Base-by-base conservation (phyloP, 495 filamentous ascomycete species). In the Amphirosellinia nigrospora region DNA sequence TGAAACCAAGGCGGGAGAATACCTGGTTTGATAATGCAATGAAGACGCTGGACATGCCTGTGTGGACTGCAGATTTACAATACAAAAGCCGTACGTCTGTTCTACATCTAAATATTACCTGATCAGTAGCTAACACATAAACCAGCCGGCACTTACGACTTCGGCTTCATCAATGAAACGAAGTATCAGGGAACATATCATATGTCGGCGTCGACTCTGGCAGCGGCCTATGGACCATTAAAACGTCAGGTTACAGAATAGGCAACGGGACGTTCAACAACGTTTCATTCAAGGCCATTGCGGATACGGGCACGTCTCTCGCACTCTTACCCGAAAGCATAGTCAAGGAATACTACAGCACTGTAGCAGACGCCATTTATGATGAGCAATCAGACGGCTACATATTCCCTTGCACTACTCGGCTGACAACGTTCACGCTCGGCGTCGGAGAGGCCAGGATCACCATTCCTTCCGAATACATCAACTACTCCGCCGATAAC, bases 21-120 rank as follows among this genome's bases (percentile, higher is more conserved):
- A 94, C 91, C 13, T 94, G 90, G 83, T 92, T 93, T 80, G 88
- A 90, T 81, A 92, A 86, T 69, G 87, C 91, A 70, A 85, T 85
- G 71, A 66, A 78, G 21, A 77, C 77, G 45, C 83, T 93, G 0
- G 85, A 86, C 64, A 68, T 77, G 26, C 87, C 88, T 1, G 74
- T 93, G 48, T 93, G 93, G 81, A 91, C 90, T 46, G 89, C 87
- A 5, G 83, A 87, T 64, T 81, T 94, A 68, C 91, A 90, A 82
- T 85, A 89, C 76, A 83, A 86, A 67, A 81, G 65, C 38, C 73
- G 79, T 77, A 73, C 28, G 74, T 30, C 11, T 43, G 43, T 41
- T 26, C 38, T 60, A 26, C n/a, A 13, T 13, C 23, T 26, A 10
- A 34, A 56, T 39, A 21, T 21, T 59, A 32, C 21, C 2, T n/a